Base-by-base conservation (phyloP, 768 basidiomycete species). In the Amanita phalloides region DNA sequence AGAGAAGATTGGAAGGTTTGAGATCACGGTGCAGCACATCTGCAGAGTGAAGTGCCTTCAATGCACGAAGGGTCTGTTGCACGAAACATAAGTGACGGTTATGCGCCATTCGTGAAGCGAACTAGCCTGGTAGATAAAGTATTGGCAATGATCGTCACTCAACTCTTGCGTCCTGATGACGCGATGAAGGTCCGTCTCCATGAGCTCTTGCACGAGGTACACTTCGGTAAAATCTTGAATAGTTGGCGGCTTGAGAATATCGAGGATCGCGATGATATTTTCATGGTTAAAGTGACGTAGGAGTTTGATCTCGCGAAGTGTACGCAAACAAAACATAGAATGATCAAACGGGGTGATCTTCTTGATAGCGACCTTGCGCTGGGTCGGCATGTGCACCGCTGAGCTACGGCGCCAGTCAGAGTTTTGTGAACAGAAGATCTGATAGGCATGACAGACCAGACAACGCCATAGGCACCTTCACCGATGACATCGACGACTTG, bases 291-390 rank as follows among this genome's bases (percentile, higher is more conserved):
- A 42, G 77, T 75, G 58, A 85, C 84, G 4, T 84, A 85, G 68
- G 89, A 86, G 72, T 70, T 96, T 95, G 64, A 96, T 76, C 70
- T 96, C 94, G 54, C 93, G 78, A 48, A 96, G 71, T 2, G 93
- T 97, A 53, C 86, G 77, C 62, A 95, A 70, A 60, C 87, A 90
- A 71, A 93, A 95, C 66, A 95, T 75, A 30, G 89, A 85, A 64
- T 95, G 93, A 61, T 95, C 93, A 66, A 96, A 95, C 7, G 92
- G 93, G 38, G 88, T 81, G 60, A 96, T 86, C 69, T 90, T 92
- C 78, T 95, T 97, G 71, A 95, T 94, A 39, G 93, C 94, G 13
- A 97, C 91, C 64, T 90, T 81, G 54, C 82, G 81, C 30, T 84
- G 81, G 6, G 83, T 80, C 4, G 88, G 86, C 58, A 80, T 79